A percentile compares a stretch with the other conserved stretches of the same genome.
Conservation (phyloP, 139 green algal species). For the Chlorella sp. region DNA sequence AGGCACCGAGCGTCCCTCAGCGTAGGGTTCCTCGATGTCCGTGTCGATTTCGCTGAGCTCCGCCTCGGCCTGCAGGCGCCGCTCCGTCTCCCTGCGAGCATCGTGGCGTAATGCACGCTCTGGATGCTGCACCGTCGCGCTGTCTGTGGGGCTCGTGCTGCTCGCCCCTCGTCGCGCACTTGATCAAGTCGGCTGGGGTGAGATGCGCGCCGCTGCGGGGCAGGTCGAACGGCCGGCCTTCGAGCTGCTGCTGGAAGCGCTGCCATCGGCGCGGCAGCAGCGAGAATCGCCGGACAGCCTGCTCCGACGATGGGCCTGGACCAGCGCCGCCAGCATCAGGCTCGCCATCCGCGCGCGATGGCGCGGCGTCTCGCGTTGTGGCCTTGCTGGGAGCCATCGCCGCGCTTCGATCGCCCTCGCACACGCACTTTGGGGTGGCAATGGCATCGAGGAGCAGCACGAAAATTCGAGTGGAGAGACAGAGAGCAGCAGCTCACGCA, state of each 20-base stretch:
- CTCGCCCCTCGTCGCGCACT: constrained; percentile 1
- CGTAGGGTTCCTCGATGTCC: constrained; percentile 1
- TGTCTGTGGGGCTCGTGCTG: background rate
- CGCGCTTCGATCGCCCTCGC: too few relatives aligned
- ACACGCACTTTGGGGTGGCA: too few relatives aligned
- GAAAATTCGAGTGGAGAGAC: too few relatives aligned
- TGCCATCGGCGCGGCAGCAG: constrained; percentile 15
- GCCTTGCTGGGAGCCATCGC: too few relatives aligned
- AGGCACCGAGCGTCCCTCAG: background rate
- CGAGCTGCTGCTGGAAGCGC: constrained; percentile 11
- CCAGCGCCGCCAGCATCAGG: background rate
- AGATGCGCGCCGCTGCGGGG: constrained; percentile 14
- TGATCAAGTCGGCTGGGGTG: constrained; percentile 16
- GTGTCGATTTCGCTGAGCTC: background rate
- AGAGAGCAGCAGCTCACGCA: too few relatives aligned
- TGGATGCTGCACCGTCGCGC: background rate
- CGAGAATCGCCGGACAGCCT: background rate
- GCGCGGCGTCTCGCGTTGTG: too few relatives aligned
- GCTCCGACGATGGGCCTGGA: background rate
- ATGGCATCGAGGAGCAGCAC: too few relatives aligned
- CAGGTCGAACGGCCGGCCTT: background rate
- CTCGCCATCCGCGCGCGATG: too few relatives aligned
- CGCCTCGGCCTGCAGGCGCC: background rate
- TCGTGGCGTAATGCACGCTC: background rate
- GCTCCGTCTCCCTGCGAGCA: background rate